Evolutionary conservation across 768 basidiomycete genomes (phyloP), one percentile per base, ranked within the genome.

Genomic region (Pleurotus platypus): DNA sequence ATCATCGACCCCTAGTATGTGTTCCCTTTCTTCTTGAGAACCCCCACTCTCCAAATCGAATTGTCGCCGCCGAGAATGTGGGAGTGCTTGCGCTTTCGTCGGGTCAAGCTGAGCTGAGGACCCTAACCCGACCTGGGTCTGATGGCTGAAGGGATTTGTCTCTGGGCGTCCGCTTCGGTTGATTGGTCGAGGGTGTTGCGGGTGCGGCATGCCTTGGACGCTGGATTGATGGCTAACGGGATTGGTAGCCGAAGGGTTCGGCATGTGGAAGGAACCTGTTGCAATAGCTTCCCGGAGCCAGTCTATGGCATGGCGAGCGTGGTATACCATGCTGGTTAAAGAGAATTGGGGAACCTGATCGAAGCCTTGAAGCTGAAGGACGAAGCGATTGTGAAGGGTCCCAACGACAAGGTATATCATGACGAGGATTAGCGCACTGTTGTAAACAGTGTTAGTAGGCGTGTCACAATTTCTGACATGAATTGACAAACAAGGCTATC

Each of bases 321-420:
- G 80, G 59, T 83, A 81, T 59, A 68, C 70, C 76, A 80, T 76
- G 62, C 77, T 72, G 49, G 78, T 74, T n/a, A 79, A 45, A 7
- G 79, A 77, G 63, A 87, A 83, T 58, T 80, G 82, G 11, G 91
- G 91, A 37, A 93, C 75, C 65, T 88, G 86, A 61, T 91, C 87
- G 55, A 82, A 74, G 1, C 92, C 91, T 15, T 81, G 80, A 24
- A 85, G 81, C 57, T 81, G 78, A 8, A 94, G 85, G 49, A 88
- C 85, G 66, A 80, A 89, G 58, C 86, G 85, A 67, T 91, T 92
- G 73, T 94, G 93, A 9, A 91, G 66, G 11, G 84, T 85, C 38
- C 88, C 86, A 40, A 83, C 73, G 60, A 87, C 73, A 46, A 90
- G 74, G 73, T 90, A 92, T 15, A 79, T 68, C 68, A 88, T 72